These are phyloP conservation scores for Aspergillus oerlinghausenensis DNA, from an alignment of 2,329 filamentous ascomycete genomes.

Conservation along the genomic window DNA sequence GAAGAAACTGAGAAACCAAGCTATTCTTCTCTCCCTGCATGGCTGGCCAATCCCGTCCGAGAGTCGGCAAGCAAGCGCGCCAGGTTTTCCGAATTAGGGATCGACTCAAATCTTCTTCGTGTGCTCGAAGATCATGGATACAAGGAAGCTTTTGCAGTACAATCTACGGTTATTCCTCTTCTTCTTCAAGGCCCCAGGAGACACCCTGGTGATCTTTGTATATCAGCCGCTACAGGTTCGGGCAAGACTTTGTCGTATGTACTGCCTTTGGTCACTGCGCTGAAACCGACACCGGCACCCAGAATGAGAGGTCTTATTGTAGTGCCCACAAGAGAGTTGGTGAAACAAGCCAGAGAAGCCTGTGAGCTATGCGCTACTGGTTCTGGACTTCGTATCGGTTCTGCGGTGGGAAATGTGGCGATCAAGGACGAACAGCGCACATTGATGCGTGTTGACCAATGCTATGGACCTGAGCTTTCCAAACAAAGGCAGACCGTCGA, in stretches of 20 bases:
- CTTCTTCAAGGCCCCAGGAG: constrained; percentile 62
- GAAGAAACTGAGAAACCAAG: constrained; percentile 56
- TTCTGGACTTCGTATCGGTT: constrained; percentile 71
- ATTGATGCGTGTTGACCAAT: constrained; percentile 60
- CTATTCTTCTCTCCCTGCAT: constrained; percentile 75
- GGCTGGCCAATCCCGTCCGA: constrained; percentile 72
- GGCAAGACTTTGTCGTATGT: constrained; percentile 93
- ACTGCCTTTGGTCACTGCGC: constrained; percentile 73
- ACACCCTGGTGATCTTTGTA: constrained; percentile 71
- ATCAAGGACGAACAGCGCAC: constrained; percentile 61
- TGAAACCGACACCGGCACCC: constrained; percentile 62
- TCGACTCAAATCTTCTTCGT: constrained; percentile 57
- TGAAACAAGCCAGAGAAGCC: constrained; percentile 75
- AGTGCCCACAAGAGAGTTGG: constrained; percentile 84
- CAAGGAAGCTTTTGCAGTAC: constrained; percentile 69
- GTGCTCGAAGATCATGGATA: constrained; percentile 66
- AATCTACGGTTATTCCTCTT: constrained; percentile 74
- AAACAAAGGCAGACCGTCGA: constrained; percentile 41
- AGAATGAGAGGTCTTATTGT: constrained; percentile 75
- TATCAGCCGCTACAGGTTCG: constrained; percentile 90
- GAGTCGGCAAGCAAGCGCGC: constrained; percentile 57
- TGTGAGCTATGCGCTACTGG: constrained; percentile 69
- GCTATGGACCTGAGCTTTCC: constrained; percentile 64
- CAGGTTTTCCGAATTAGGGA: constrained; percentile 61
- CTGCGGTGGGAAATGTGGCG: constrained; percentile 74